These are phyloP conservation scores for Cymbomonas tetramitiformis DNA, from an alignment of 139 green algal genomes.

Conservation along the genomic window DNA sequence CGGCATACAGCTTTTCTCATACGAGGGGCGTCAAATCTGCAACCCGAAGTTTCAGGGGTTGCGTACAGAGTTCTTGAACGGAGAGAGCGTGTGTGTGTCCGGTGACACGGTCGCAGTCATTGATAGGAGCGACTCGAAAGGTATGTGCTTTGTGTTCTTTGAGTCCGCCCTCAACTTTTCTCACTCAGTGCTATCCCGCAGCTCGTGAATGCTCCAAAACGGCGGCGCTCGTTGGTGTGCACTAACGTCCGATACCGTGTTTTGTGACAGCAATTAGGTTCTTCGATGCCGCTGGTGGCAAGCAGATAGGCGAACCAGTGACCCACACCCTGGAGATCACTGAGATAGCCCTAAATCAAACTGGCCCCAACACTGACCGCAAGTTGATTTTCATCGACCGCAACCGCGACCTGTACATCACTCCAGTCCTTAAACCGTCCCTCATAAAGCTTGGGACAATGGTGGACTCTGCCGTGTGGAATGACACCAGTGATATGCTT, in stretches of 20 bases:
- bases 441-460: constrained; percentile 49
- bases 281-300: constrained; percentile 48
- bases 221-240: too few relatives aligned
- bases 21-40: constrained; percentile 52
- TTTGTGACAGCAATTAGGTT: constrained; percentile 34
- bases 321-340: constrained; percentile 39
- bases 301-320: constrained; percentile 32
- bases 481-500: constrained; percentile 48
- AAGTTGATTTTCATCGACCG: constrained; percentile 51
- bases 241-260: too few relatives aligned
- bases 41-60: constrained; percentile 48
- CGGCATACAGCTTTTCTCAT: constrained; percentile 48
- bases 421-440: constrained; percentile 17
- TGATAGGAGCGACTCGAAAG: constrained; percentile 23
- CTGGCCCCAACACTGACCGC: constrained; percentile 28
- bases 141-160: neutral
- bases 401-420: constrained; percentile 56
- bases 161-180: neutral
- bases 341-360: constrained; percentile 41
- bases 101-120: constrained; percentile 53
- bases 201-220: too few relatives aligned
- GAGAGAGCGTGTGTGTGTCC: constrained; percentile 35
- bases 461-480: constrained; percentile 46
- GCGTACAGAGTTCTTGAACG: constrained; percentile 42
- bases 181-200: too few relatives aligned